Evolutionary conservation across 192 early-diverging fungal species (phyloP).

Genomic region (Physocladia obscura): DNA sequence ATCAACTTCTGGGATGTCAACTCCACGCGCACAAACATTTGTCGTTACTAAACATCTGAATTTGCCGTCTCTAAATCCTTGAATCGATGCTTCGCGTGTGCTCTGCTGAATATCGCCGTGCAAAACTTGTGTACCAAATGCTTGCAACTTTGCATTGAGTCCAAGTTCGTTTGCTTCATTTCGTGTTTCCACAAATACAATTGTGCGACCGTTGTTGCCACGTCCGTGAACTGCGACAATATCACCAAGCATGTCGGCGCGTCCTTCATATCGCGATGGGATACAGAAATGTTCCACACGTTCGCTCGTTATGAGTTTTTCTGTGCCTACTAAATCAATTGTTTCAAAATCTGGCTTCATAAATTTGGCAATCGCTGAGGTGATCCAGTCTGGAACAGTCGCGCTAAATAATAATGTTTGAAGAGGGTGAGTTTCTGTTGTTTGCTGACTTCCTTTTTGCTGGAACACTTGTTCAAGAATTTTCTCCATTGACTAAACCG

Average conservation of each 20-base stretch:
- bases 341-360: constrained; percentile 61
- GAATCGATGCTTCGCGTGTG: constrained; percentile 75
- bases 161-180: constrained; percentile 81
- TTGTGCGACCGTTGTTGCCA: constrained; percentile 70
- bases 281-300: constrained; percentile 79
- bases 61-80: constrained; percentile 83
- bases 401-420: constrained; percentile 85
- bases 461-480: constrained; percentile 70
- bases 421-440: constrained; percentile 23
- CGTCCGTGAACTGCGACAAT: constrained; percentile 87
- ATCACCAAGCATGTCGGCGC: constrained; percentile 89
- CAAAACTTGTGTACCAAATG: constrained; percentile 72
- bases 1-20: constrained; percentile 96
- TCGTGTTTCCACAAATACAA: constrained; percentile 96
- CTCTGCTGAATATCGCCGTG: constrained; percentile 85
- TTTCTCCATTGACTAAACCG: constrained; percentile 64
- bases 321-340: constrained; percentile 79
- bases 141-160: constrained; percentile 72
- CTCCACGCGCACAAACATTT: constrained; percentile 91
- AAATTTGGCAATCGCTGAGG: constrained; percentile 53
- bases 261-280: constrained; percentile 83
- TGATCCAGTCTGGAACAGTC: constrained; percentile 80
- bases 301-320: constrained; percentile 86
- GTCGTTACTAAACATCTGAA: constrained; percentile 82
- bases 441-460: constrained; percentile 62